A percentile compares a stretch with the other conserved stretches of the same genome.
Conservation (phyloP, 768 basidiomycete species). For the Tylopilus intermedius region DNA sequence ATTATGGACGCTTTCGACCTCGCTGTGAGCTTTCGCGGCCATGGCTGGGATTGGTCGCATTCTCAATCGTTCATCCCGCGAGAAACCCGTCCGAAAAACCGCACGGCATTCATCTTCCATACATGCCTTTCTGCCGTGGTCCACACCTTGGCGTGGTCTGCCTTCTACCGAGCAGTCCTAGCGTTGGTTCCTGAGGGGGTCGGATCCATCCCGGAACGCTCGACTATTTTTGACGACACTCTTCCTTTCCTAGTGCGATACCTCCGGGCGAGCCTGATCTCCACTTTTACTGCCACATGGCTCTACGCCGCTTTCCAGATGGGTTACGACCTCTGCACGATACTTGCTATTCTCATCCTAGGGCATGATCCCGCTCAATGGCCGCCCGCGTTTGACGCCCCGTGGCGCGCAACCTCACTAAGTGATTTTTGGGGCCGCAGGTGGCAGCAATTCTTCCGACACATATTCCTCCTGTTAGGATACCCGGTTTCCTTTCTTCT, state of each 20-base stretch:
- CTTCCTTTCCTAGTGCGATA: neutral
- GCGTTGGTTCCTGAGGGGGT: neutral
- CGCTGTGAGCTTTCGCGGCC: neutral
- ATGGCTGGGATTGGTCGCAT: neutral
- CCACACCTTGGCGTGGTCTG: neutral
- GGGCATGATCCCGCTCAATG: neutral
- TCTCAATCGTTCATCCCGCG: neutral
- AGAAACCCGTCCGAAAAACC: neutral
- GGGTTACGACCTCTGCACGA: neutral
- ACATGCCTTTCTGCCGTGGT: neutral
- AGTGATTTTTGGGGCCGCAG: neutral
- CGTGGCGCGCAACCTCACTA: neutral
- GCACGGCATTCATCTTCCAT: neutral
- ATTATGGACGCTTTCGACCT: neutral
- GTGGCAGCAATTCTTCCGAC: neutral
- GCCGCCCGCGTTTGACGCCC: neutral
- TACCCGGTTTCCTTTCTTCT: neutral
- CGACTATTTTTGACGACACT: neutral
- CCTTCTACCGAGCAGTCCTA: neutral
- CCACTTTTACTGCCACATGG: neutral
- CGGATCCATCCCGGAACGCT: neutral
- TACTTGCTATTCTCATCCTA: neutral
- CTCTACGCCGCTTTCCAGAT: neutral
- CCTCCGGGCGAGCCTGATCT: neutral
- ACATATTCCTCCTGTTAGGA: neutral